phyloP scores from a whole-genome alignment of 768 basidiomycete genomes.

The Terana coerulea region DNA sequence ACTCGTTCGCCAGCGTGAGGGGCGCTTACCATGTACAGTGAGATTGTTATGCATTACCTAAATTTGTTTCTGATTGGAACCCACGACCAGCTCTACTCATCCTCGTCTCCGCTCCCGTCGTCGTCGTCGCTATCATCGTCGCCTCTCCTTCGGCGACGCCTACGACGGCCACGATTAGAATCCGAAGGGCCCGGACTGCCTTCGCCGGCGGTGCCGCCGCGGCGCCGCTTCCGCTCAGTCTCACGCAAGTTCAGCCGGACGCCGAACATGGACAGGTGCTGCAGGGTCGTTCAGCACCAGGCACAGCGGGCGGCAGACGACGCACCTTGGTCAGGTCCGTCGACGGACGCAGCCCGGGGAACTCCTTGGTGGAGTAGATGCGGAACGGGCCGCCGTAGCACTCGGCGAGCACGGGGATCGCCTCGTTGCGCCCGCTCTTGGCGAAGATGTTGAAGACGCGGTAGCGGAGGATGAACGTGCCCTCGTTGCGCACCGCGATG shows the following conservation, averaged over 20 bases:
- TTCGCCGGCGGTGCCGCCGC: constrained; percentile 25
- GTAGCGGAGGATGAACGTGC: constrained; percentile 64
- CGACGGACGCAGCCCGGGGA: constrained; percentile 62
- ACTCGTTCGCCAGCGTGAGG: not conserved
- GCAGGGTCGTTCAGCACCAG: not conserved
- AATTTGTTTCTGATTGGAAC: not conserved
- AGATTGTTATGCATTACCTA: not conserved
- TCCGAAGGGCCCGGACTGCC: constrained; percentile 16
- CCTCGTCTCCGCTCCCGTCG: constrained; percentile 3
- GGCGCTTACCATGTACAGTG: not conserved
- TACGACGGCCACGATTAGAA: not conserved
- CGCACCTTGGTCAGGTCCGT: constrained; percentile 65
- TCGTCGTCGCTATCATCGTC: constrained; percentile 6
- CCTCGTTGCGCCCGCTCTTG: constrained; percentile 27
- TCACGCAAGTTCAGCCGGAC: constrained; percentile 59
- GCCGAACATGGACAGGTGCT: constrained; percentile 55
- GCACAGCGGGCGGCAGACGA: not conserved
- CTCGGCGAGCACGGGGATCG: constrained; percentile 54
- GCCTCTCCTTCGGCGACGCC: constrained; percentile 4
- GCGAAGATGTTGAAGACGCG: constrained; percentile 62
- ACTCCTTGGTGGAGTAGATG: constrained; percentile 69
- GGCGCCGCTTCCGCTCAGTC: constrained; percentile 48
- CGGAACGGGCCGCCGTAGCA: constrained; percentile 60
- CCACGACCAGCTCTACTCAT: not conserved
- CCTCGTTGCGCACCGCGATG: constrained; percentile 66